Evolutionary conservation across 176 grass and related monocot species (phyloP), one percentile per base, ranked within the genome.

Genomic region (Saccharum spontaneum): DNA sequence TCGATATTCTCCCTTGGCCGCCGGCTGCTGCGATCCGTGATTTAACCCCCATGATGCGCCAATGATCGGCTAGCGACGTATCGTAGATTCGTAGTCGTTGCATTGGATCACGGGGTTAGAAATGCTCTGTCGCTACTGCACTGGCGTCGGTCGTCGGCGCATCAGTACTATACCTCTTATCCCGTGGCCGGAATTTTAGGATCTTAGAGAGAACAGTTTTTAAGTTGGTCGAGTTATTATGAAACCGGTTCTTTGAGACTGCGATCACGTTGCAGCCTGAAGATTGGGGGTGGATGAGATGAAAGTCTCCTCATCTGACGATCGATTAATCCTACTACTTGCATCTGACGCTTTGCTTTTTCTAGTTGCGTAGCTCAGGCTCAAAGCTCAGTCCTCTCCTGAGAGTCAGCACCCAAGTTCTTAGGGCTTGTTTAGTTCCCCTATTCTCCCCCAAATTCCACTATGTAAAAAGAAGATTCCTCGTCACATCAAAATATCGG

Each of bases 101-200:
- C 17, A 40, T 71, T 28, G 12, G 12, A 40, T 71, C 38, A 71
- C 17, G 49, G 55, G 52, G 38, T 8, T 17, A 28, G 6, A 12
- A 6, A 57, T 17, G n/a, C 10, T 16, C n/a, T 1, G 15, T 4
- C 17, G 4, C 17, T 41, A 3, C n/a, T 24, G n/a, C 59, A 5
- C 0, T 4, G 68, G 30, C 55, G 4, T 73, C 30, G 31, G 55
- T 71, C 26, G 60, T 33, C 37, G 62, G 59, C 36, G 63, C 67
- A 45, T 22, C 26, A 30, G 3, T 26, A 28, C 36, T 80, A 43
- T 3, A 5, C 17, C 9, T 28, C 44, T 75, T 52, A 10, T 34
- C 67, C 37, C 44, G 55, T 83, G 44, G 54, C 79, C 84, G 67
- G 20, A 59, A 79, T 72, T 79, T 59, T 49, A 60, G 88, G 84